Percentiles rank a stretch among this genome's conserved stretches.
These are phyloP conservation scores for Xylona heveae DNA, from an alignment of 495 filamentous ascomycete genomes.

Conservation along the genomic window DNA sequence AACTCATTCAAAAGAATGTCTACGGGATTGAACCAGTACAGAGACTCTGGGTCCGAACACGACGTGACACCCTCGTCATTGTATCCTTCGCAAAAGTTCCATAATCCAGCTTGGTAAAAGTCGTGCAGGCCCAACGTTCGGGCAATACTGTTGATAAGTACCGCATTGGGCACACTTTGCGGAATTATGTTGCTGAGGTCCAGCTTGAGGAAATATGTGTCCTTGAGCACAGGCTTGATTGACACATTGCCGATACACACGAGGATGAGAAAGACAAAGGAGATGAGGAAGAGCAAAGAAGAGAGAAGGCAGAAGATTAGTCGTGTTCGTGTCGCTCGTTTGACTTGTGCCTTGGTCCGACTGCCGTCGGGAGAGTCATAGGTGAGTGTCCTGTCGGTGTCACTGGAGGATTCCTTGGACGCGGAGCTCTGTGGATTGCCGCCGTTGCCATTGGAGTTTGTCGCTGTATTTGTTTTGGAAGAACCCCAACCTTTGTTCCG, in stretches of 20 bases:
- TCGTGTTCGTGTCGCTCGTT: constrained; percentile 33
- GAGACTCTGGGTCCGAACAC: constrained; percentile 41
- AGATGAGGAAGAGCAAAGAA: constrained; percentile 46
- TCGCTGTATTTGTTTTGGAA: no score
- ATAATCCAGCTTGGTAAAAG: constrained; percentile 84
- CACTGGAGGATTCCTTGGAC: no score
- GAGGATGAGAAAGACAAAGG: constrained; percentile 56
- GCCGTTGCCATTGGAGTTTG: no score
- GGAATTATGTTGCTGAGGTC: constrained; percentile 74
- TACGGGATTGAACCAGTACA: constrained; percentile 87
- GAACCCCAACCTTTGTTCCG: no score
- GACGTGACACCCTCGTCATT: constrained; percentile 43
- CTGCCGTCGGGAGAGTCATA: no score
- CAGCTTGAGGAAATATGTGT: constrained; percentile 66
- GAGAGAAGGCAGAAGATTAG: constrained; percentile 32
- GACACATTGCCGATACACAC: constrained; percentile 55
- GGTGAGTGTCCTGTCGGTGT: no score
- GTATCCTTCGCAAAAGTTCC: constrained; percentile 81
- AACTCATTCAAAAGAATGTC: constrained; percentile 57
- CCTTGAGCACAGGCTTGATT: constrained; percentile 31
- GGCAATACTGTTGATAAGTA: constrained; percentile 73
- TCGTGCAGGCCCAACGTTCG: constrained; percentile 74
- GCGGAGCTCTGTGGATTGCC: no score
- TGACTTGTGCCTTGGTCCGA: no score
- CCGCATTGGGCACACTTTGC: constrained; percentile 45